Percentiles rank a stretch among this genome's conserved stretches.
Evolutionary conservation across 768 basidiomycete species (phyloP).

Genomic region (Amanita pseudoporphyria): DNA sequence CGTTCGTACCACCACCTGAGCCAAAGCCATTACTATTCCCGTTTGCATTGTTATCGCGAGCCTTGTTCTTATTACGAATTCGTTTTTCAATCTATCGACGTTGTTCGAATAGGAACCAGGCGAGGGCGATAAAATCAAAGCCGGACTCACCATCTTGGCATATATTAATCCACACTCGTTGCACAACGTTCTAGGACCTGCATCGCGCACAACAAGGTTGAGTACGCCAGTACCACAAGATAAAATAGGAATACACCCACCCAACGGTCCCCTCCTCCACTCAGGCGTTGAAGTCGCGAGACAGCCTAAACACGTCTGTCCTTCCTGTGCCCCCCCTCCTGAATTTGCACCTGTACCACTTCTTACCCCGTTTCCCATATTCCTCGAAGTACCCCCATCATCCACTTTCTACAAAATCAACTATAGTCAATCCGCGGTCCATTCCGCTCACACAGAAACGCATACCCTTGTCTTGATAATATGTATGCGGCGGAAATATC

Average conservation of each 20-base stretch:
- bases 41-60: slow-evolving; percentile 7
- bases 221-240: slow-evolving; percentile 5
- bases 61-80: slow-evolving; percentile 17
- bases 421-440: neutral
- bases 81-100: slow-evolving; percentile 24
- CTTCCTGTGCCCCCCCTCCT: slow-evolving; percentile 36
- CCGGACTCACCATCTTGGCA: slow-evolving; percentile 73
- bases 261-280: slow-evolving; percentile 78
- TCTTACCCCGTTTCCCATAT: slow-evolving; percentile 22
- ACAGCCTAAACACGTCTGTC: slow-evolving; percentile 75
- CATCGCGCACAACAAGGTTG: slow-evolving; percentile 10
- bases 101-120: neutral
- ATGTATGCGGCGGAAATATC: too few species aligned
- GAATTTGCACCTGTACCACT: slow-evolving; percentile 24
- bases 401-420: neutral
- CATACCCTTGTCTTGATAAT: too few species aligned
- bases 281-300: slow-evolving; percentile 79
- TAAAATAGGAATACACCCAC: slow-evolving; percentile 28
- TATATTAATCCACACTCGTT: slow-evolving; percentile 85
- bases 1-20: neutral
- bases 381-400: slow-evolving; percentile 28
- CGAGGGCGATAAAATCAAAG: neutral
- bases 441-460: neutral
- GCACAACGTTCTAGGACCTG: slow-evolving; percentile 75
- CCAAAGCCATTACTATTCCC: slow-evolving; percentile 3